These are phyloP conservation scores for Solanum rostratum DNA, from an alignment of 257 asterid species.

Conservation along the genomic window DNA sequence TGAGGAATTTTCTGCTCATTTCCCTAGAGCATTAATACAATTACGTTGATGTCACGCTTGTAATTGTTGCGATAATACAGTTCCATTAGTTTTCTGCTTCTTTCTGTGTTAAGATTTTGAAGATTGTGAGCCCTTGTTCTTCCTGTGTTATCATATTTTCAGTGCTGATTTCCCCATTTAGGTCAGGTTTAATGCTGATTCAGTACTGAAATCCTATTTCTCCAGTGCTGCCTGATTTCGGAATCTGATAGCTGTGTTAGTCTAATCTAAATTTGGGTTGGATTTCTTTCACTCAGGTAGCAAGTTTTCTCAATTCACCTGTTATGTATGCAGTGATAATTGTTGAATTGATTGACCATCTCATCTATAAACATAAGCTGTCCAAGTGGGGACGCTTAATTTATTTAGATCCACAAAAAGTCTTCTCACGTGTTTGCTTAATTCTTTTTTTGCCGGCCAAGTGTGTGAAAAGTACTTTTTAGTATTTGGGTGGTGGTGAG, in stretches of 20 bases:
- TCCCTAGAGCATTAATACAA: neutral
- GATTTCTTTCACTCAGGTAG: neutral
- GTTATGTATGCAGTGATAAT: neutral
- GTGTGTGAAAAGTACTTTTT: neutral
- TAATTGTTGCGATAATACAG: neutral
- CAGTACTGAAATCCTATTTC: neutral
- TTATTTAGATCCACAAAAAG: neutral
- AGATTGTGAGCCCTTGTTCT: neutral
- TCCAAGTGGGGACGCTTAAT: neutral
- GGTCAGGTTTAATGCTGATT: neutral
- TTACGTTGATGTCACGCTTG: neutral
- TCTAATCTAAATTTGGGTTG: neutral
- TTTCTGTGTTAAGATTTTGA: neutral
- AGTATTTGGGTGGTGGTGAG: neutral
- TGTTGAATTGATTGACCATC: neutral
- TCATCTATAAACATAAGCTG: neutral
- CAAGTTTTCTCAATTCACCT: neutral
- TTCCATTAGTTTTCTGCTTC: neutral
- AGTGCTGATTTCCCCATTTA: neutral
- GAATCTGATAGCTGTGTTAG: neutral
- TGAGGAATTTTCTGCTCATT: neutral
- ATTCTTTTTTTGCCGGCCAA: neutral
- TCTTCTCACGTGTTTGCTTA: neutral
- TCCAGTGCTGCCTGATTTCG: neutral
- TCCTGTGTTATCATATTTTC: neutral